Conservation (phyloP, 2,329 filamentous ascomycete genomes). For the Alternaria conjuncta region DNA sequence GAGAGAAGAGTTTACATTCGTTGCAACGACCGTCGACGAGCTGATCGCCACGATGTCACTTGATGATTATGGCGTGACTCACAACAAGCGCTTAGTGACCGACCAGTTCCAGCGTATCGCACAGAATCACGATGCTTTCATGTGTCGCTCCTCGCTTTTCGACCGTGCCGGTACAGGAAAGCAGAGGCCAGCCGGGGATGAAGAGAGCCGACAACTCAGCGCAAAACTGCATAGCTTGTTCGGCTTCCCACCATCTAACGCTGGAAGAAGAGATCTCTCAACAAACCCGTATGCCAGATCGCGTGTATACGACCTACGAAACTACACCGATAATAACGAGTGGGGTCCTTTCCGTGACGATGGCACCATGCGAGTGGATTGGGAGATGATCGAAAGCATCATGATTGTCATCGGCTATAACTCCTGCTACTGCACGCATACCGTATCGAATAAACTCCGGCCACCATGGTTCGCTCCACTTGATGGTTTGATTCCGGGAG, state of each 20-base stretch:
- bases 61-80: constrained; percentile 53
- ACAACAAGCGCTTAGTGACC: constrained; percentile 51
- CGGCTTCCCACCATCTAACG: constrained; percentile 63
- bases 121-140: constrained; percentile 64
- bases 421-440: constrained; percentile 39
- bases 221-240: constrained; percentile 75
- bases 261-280: constrained; percentile 36
- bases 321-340: constrained; percentile 65
- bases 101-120: constrained; percentile 51
- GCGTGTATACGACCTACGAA: constrained; percentile 75
- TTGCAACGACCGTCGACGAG: constrained; percentile 51
- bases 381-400: constrained; percentile 80
- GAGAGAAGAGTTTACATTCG: constrained; percentile 44
- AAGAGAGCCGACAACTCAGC: constrained; percentile 64
- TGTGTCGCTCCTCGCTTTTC: constrained; percentile 67
- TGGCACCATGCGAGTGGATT: constrained; percentile 68
- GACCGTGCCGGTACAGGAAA: constrained; percentile 57
- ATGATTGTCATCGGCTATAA: constrained; percentile 73
- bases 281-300: constrained; percentile 69
- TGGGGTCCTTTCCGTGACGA: constrained; percentile 79
- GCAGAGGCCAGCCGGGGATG: constrained; percentile 49
- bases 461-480: constrained; percentile 42
- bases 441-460: constrained; percentile 28
- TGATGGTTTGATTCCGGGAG: constrained; percentile 32
- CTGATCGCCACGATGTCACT: constrained; percentile 45